Conservation (phyloP, 495 filamentous ascomycete genomes). For the Choiromyces venosus region DNA sequence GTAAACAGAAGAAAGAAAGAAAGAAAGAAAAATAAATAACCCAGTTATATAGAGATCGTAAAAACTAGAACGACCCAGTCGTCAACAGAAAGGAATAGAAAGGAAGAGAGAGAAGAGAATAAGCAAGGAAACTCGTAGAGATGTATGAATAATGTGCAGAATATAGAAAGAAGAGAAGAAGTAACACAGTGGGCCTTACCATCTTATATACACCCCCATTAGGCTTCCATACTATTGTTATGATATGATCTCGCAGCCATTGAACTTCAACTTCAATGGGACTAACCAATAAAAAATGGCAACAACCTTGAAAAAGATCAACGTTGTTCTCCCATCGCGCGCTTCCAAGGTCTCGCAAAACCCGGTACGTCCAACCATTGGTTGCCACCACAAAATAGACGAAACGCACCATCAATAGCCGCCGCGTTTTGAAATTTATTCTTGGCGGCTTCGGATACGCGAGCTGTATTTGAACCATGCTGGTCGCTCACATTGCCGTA, state of each 20-base stretch:
- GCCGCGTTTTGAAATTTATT: background rate
- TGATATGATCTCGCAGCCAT: background rate
- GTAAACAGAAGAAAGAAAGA: constrained; percentile 5
- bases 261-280: background rate
- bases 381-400: background rate
- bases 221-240: background rate
- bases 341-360: background rate
- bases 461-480: background rate
- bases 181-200: background rate
- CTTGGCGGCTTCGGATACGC: background rate
- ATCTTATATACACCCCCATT: background rate
- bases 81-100: constrained; percentile 13
- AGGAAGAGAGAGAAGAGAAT: constrained; percentile 7
- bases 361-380: background rate
- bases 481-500: background rate
- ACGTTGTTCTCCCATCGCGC: background rate
- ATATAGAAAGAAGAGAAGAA: background rate
- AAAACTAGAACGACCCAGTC: constrained; percentile 39
- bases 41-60: background rate
- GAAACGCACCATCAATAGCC: background rate
- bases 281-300: too few species aligned
- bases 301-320: background rate
- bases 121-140: constrained; percentile 8
- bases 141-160: background rate
- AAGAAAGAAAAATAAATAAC: constrained; percentile 11